phyloP scores from a whole-genome alignment of 768 basidiomycete genomes.

The Podaxis sp. region DNA sequence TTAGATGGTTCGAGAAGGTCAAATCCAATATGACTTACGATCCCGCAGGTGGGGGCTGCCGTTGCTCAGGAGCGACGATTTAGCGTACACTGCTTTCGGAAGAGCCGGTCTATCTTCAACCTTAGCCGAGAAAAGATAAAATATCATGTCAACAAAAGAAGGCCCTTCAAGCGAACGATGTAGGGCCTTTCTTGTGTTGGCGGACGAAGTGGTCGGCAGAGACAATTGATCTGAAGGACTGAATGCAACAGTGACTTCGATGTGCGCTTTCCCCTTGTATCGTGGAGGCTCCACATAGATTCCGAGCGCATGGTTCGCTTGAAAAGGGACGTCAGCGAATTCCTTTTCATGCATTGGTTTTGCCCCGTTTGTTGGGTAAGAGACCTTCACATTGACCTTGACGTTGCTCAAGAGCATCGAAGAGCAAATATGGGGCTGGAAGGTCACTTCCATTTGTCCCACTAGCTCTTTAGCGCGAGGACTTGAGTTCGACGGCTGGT shows the following conservation, averaged over 20 bases:
- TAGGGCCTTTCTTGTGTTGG: neutral
- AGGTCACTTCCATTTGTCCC: neutral
- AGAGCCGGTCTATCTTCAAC: neutral
- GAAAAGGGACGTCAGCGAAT: neutral
- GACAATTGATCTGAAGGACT: neutral
- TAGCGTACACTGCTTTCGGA: slow-evolving; percentile 10
- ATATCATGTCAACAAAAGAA: slow-evolving; percentile 14
- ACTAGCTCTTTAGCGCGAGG: slow-evolving; percentile 5
- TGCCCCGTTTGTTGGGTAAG: neutral
- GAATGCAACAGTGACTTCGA: slow-evolving; percentile 5
- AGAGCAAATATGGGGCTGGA: neutral
- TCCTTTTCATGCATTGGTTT: neutral
- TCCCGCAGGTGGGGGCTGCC: neutral
- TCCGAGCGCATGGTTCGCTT: neutral
- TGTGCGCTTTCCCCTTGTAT: neutral
- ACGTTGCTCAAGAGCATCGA: neutral
- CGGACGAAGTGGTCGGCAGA: neutral
- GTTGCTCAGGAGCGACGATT: neutral
- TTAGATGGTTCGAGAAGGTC: too few relatives aligned
- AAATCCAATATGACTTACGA: neutral
- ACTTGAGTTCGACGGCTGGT: neutral
- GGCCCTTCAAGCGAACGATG: slow-evolving; percentile 2
- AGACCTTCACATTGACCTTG: slow-evolving; percentile 3
- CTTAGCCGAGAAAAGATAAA: slow-evolving; percentile 13
- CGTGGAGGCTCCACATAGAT: neutral